Evolutionary conservation across 2,329 filamentous ascomycete species (phyloP).

Genomic region (Trichoderma sp.): DNA sequence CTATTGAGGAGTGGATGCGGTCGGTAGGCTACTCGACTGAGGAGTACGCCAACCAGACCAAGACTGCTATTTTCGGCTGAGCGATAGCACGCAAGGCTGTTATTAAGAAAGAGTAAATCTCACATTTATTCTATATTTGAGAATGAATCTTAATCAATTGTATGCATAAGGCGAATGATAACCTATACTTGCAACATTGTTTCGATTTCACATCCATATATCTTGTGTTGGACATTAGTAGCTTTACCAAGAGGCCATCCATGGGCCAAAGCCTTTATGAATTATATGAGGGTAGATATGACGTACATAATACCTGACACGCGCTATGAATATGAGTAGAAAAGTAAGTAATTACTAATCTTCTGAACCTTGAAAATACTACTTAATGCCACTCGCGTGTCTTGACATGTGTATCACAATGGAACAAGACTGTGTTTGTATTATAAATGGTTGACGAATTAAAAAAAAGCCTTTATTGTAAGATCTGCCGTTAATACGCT

Average conservation of each 20-base stretch:
- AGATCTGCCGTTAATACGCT: not conserved
- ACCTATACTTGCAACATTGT: not conserved
- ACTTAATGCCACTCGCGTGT: not conserved
- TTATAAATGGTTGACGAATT: rapidly evolving
- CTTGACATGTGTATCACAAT: not conserved
- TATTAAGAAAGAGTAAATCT: not conserved
- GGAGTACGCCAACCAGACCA: not conserved
- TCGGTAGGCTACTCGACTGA: conserved; percentile 24
- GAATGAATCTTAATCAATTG: not conserved
- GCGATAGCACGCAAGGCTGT: not conserved
- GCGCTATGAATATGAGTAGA: not conserved
- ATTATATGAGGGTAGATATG: not conserved
- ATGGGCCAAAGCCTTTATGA: not conserved
- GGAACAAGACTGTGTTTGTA: not conserved
- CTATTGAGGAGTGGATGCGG: conserved; percentile 26
- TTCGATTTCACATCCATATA: not conserved
- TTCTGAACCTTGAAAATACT: not conserved
- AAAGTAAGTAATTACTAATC: not conserved
- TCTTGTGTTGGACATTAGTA: not conserved
- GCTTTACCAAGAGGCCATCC: not conserved
- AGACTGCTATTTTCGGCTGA: not conserved
- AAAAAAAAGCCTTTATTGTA: not conserved
- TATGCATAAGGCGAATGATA: not conserved
- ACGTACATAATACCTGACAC: not conserved
- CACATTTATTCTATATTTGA: not conserved